phyloP scores from a whole-genome alignment of 2,329 filamentous ascomycete genomes.

The Fusarium keratoplasticum region DNA sequence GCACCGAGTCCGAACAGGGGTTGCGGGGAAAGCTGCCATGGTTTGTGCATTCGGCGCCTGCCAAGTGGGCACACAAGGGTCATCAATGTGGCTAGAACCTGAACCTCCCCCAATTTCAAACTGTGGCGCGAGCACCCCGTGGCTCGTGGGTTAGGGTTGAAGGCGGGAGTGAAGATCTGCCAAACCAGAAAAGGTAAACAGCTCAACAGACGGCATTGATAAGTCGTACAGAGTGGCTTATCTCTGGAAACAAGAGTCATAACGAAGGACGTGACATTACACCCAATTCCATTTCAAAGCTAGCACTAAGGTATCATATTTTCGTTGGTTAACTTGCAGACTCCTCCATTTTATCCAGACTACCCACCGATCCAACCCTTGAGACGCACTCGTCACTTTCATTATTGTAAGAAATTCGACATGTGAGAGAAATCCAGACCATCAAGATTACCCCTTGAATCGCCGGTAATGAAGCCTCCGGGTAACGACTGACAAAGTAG shows the following conservation, averaged over 20 bases:
- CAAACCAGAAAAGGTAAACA: conserved; percentile 4
- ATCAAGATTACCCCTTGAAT: not conserved
- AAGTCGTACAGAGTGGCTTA: not conserved
- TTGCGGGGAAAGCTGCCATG: conserved; percentile 14
- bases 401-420: not conserved
- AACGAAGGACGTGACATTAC: not conserved
- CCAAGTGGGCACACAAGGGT: conserved; percentile 28
- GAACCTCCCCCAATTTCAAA: not conserved
- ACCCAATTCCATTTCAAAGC: not conserved
- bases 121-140: conserved; percentile 21
- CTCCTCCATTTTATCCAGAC: not conserved
- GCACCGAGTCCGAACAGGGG: conserved; percentile 27
- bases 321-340: not conserved
- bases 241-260: not conserved
- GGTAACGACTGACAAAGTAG: conserved; percentile 1
- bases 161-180: not conserved
- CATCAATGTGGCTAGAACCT: conserved; percentile 18
- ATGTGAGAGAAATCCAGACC: not conserved
- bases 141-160: conserved; percentile 36
- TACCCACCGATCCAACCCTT: not conserved
- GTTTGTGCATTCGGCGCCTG: conserved; percentile 4
- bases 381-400: not conserved
- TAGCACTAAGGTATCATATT: conserved; percentile 1
- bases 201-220: not conserved
- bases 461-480: not conserved